Conservation (phyloP, 2,329 filamentous ascomycete species). For the Macrophomina phaseolina region DNA sequence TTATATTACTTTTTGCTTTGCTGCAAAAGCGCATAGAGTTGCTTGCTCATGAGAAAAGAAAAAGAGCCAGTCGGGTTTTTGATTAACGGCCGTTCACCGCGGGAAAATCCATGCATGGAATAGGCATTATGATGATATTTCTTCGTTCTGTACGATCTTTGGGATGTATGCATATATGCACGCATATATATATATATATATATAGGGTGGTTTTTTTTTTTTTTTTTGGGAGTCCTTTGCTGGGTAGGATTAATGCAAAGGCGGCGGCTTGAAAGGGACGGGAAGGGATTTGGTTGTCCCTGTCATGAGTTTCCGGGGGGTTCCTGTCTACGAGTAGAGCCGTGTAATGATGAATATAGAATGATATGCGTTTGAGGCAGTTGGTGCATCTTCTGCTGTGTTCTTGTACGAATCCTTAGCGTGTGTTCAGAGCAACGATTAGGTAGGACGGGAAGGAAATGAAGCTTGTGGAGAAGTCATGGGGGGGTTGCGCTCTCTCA, state of each 20-base stretch:
- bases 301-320: background rate
- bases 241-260: background rate
- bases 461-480: too few relatives aligned
- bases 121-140: background rate
- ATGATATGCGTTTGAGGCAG: background rate
- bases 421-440: too few relatives aligned
- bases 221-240: background rate
- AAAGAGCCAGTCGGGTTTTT: background rate
- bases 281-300: background rate
- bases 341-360: background rate
- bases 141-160: slow-evolving; percentile 19
- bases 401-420: too few relatives aligned
- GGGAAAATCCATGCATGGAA: background rate
- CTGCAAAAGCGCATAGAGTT: background rate
- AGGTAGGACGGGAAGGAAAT: too few relatives aligned
- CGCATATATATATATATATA: too few relatives aligned
- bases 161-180: background rate
- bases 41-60: background rate
- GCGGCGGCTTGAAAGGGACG: background rate
- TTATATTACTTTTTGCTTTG: too few relatives aligned
- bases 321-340: background rate
- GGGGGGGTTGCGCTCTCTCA: too few relatives aligned
- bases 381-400: background rate
- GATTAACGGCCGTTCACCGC: background rate
- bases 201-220: too few relatives aligned